Conservation (phyloP, 108 stramenopile species). For the Mayamaea pseudoterrestris region DNA sequence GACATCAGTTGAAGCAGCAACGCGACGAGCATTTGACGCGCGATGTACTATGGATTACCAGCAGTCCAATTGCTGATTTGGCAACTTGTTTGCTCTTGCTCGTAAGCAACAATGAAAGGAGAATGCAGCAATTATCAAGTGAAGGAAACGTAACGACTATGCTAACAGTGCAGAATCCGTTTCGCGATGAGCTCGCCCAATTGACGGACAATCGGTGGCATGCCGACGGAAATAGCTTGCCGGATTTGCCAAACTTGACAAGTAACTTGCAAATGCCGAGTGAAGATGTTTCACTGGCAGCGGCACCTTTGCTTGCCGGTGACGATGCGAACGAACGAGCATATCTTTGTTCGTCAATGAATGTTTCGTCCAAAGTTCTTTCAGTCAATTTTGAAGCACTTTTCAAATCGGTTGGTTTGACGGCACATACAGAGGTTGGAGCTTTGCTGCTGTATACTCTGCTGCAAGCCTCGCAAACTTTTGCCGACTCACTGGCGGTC, state of each 20-base stretch:
- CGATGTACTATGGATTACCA: conserved; percentile 60
- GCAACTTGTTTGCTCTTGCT: conserved; percentile 37
- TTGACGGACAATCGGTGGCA: conserved; percentile 71
- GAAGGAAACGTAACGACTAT: background rate
- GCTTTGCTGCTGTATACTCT: conserved; percentile 59
- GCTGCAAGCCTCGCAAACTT: conserved; percentile 50
- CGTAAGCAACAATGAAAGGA: conserved; percentile 49
- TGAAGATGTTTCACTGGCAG: background rate
- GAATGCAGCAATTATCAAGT: background rate
- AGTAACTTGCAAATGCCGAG: conserved; percentile 1
- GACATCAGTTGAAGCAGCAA: background rate
- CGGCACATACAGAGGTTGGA: conserved; percentile 56
- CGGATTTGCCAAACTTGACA: conserved; percentile 24
- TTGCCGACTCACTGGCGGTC: conserved; percentile 50
- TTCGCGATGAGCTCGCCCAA: conserved; percentile 32
- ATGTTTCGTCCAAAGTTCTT: conserved; percentile 3
- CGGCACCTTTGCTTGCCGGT: background rate
- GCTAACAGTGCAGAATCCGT: conserved; percentile 25
- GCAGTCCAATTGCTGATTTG: conserved; percentile 61
- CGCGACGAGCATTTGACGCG: conserved; percentile 18
- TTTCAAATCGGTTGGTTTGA: conserved; percentile 48
- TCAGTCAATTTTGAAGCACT: conserved; percentile 64
- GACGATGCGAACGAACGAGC: background rate
- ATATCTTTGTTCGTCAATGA: background rate
- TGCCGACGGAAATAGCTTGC: conserved; percentile 4